Evolutionary conservation across 2,329 filamentous ascomycete genomes (phyloP), one percentile per base, ranked within the genome.

Genomic region (Biscogniauxia mediterranea): DNA sequence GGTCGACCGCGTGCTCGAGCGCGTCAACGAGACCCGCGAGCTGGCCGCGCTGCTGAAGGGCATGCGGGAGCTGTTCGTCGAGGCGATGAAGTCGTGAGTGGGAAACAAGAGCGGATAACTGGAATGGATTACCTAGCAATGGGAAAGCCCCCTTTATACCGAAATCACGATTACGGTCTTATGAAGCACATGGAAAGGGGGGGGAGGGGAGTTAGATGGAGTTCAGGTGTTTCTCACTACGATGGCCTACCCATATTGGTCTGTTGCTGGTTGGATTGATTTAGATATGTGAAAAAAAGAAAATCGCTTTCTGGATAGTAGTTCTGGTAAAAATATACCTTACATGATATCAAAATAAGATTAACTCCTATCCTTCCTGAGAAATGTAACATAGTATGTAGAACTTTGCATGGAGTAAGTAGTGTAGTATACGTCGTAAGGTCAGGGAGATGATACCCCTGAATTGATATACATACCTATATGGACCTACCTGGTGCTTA

Each of bases 21-120:
- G 83, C 71, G 82, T 97, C 61, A 96, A 96, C 71, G 93, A 97
- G 80, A 85, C 83, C 55, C 83, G 90, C 68, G 90, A 93, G 73
- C 73, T 96, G 71, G 85, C 84, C 4, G 80, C 83, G 50, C 82
- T 95, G 73, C 77, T 95, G 61, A 95, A 94, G 79, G 89, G 89
- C 2, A 95, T 96, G 90, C 82, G 91, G 67, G 88, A 90, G 75
- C 73, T 94, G 60, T 94, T 95, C 77, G 85, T 87, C 0, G 87
- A 89, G 73, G 83, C 84, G 19, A 81, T 88, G 77, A 87, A 83
- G 75, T 77, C 77, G 25, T 84, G 58, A 54, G 57, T 58, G 5
- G 23, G 23, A n/a, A n/a, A n/a, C 23, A 23, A 23, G 5, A 23
- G 23, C 23, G 23, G 2, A 23, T 23, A 23, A 23, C 23, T 23